Base-by-base conservation (phyloP, 768 basidiomycete genomes). In the Heimioporus sp. region DNA sequence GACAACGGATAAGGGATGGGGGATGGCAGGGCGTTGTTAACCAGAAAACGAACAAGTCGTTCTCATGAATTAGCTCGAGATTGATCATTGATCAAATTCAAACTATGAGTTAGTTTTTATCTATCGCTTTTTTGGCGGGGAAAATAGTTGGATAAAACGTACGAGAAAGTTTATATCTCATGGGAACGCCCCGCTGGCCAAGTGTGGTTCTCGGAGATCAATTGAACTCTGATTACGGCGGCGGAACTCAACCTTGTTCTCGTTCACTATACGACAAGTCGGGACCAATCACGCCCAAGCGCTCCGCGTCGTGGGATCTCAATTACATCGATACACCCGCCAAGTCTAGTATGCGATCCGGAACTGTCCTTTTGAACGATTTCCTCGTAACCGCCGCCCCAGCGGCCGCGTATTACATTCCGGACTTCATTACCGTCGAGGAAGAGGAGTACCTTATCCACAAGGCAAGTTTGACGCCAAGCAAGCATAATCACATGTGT, bases 371-470 rank as follows among this genome's bases (percentile, higher is more conserved):
- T 36, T 49, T 42, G 13, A 36, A 41, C 37, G 56, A 53, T 16
- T 43, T 55, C 49, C 60, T 63, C 30, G 19, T 56, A 40, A 51
- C 48, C 30, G 74, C 73, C 28, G 56, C 65, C 13, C 55, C 52
- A 40, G 61, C 70, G 41, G 74, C 77, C 49, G 73, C 75, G 4
- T 83, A 80, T 62, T 93, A 94, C 69, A 74, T 93, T 17, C 88
- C 89, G 7, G 75, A 91, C 56, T 94, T 93, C 66, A 73, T 89
- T 35, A 81, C 81, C 49, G 79, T 77, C 51, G 80, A 85, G 28
- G 92, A 96, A 71, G 92, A 96, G 62, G 72, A 75, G 36, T 87
- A 88, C 65, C 70, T 95, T 35, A 71, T 88, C 52, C 79, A 85
- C 50, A 94, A 94, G 79, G 92, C 86, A 53, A 59, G 57, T 60